Percentiles rank a stretch among this genome's conserved stretches.
phyloP scores from a whole-genome alignment of 1,284 basidiomycete genomes.

The Puccinia coronata region DNA sequence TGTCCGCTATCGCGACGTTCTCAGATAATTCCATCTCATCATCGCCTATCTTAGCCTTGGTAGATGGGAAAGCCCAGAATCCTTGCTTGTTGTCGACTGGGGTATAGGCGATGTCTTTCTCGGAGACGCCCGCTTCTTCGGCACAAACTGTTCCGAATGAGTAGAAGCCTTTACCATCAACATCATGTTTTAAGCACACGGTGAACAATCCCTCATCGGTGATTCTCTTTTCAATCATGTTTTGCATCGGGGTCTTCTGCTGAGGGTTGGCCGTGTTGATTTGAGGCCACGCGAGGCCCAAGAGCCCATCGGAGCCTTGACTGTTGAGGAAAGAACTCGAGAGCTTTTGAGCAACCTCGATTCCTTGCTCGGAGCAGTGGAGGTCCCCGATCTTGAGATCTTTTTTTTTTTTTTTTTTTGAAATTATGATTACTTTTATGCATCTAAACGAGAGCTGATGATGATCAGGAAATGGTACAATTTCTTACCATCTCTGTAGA shows the following conservation, averaged over 20 bases:
- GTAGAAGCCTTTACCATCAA: conserved; percentile 56
- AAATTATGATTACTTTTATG: conserved; percentile 54
- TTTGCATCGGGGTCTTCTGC: conserved; percentile 60
- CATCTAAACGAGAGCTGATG: conserved; percentile 52
- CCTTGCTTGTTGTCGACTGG: conserved; percentile 53
- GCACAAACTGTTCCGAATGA: conserved; percentile 59
- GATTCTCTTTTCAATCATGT: conserved; percentile 59
- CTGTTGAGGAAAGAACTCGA: conserved; percentile 60
- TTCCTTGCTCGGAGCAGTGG: conserved; percentile 58
- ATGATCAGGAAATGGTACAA: conserved; percentile 1
- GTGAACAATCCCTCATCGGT: conserved; percentile 54
- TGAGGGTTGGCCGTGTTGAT: conserved; percentile 60
- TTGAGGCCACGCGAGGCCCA: conserved; percentile 54
- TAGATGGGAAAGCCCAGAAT: conserved; percentile 45
- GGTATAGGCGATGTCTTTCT: conserved; percentile 48
- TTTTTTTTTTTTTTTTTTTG: conserved; percentile 39
- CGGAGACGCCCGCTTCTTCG: conserved; percentile 44
- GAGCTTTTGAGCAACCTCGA: conserved; percentile 60
- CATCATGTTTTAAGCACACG: conserved; percentile 43
- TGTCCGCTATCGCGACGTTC: conserved; percentile 61
- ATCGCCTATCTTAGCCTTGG: conserved; percentile 55
- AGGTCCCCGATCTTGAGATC: conserved; percentile 57
- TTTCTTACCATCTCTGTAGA: conserved; percentile 34
- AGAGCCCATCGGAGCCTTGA: conserved; percentile 60
- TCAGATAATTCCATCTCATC: conserved; percentile 53